Evolutionary conservation across 345 rosid species (phyloP), one percentile per base, ranked within the genome.

Genomic region (Eucalyptus regnans): DNA sequence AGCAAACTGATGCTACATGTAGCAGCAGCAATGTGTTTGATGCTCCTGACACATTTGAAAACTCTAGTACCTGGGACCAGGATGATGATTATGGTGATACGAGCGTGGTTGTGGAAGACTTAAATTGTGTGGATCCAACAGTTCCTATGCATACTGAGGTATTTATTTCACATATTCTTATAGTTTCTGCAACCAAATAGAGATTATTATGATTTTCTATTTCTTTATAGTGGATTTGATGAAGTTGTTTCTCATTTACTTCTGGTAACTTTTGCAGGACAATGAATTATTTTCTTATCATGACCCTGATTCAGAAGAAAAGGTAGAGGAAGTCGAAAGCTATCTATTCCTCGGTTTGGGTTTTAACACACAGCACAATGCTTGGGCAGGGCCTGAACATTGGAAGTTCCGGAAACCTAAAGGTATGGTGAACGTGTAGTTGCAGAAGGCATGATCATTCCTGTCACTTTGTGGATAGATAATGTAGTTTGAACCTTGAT

Each of bases 341-440:
- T 94, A 93, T 90, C 92, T 97, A 90, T 93, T 94, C 89, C 91
- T 94, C 68, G 94, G 94, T 86, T 92, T 96, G 93, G 99, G 99
- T 90, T 92, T 93, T 71, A 81, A 93, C 66, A 92, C 94, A 33
- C 97, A 95, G 91, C 97, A 93, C 91, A 97, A 97, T 94, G 96
- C 95, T 85, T 97, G 99, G 99, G 99, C 99, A 13, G 99, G 99
- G 92, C 99, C 99, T 91, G 99, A 96, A 91, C 98, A 96, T 89
- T 97, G 99, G 98, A 96, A 97, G 91, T 97, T 93, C 90, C 94
- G 87, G 58, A 97, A 96, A 93, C 90, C 93, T 89, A 95, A 96
- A 96, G 96, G 98, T 96, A 90, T 66, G 68, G 48, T 50, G 50
- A 88, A 89, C 80, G 86, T 86, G 25, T 79, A 51, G 50, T 90